Percentiles rank a stretch among this genome's conserved stretches.
phyloP scores from a whole-genome alignment of 768 basidiomycete genomes.

The Flagelloscypha sp. region DNA sequence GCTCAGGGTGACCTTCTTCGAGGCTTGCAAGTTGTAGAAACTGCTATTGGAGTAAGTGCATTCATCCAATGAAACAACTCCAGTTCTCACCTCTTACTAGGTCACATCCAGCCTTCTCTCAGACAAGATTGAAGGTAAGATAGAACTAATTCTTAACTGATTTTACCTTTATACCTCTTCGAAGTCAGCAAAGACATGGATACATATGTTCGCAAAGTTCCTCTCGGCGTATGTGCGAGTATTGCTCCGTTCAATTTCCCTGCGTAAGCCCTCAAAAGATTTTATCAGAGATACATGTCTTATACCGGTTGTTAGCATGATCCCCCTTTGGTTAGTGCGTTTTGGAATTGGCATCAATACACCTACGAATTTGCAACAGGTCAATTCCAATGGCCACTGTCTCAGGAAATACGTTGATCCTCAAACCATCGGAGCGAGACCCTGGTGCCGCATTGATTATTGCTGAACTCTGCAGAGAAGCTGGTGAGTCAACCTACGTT shows the following conservation, averaged over 20 bases:
- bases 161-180: constrained; percentile 1
- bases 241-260: constrained; percentile 88
- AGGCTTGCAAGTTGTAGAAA: constrained; percentile 84
- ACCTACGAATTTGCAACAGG: no score
- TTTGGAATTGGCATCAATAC: no score
- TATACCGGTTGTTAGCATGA: constrained; percentile 53
- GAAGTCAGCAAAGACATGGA: constrained; percentile 97
- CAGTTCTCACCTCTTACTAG: no score
- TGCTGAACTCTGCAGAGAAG: constrained; percentile 85
- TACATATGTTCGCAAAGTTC: constrained; percentile 75
- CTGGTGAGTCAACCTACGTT: no score
- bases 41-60: constrained; percentile 67
- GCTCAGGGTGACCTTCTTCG: constrained; percentile 93
- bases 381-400: constrained; percentile 83
- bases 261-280: constrained; percentile 42
- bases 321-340: constrained; percentile 97
- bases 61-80: no score
- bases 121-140: constrained; percentile 83
- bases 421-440: constrained; percentile 95
- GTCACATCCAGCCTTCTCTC: constrained; percentile 82
- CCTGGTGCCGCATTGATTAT: constrained; percentile 98
- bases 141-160: not conserved
- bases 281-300: not conserved
- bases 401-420: constrained; percentile 88
- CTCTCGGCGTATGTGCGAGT: constrained; percentile 84